Percentiles rank a stretch among this genome's conserved stretches.
These are phyloP conservation scores for Paspalum notatum DNA, from an alignment of 176 grass and related monocot genomes.

Conservation along the genomic window DNA sequence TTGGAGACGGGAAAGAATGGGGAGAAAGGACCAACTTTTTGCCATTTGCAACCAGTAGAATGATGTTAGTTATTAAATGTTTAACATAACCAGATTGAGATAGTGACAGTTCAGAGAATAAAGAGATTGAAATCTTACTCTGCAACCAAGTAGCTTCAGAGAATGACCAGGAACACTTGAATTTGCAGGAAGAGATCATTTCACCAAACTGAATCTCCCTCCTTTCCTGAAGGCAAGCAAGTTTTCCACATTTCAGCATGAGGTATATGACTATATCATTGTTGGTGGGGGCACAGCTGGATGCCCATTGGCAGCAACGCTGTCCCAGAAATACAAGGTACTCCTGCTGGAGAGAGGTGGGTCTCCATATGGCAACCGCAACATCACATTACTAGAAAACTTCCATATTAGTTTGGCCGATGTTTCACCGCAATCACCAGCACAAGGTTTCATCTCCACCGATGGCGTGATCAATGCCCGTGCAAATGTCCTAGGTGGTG, in stretches of 20 bases:
- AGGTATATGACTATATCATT: slow-evolving; percentile 82
- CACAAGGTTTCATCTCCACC: slow-evolving; percentile 83
- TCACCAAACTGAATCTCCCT: slow-evolving; percentile 42
- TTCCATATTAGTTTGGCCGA: slow-evolving; percentile 85
- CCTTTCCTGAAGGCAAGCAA: slow-evolving; percentile 66
- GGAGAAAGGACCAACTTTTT: slow-evolving; percentile 12
- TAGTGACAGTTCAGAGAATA: slow-evolving; percentile 12
- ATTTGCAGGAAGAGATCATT: slow-evolving; percentile 58
- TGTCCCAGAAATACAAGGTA: slow-evolving; percentile 79
- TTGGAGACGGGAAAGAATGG: background rate
- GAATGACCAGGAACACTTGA: slow-evolving; percentile 38
- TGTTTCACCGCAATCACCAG: slow-evolving; percentile 59
- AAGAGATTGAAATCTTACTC: slow-evolving; percentile 5
- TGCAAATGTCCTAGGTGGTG: slow-evolving; percentile 80
- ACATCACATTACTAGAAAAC: slow-evolving; percentile 84
- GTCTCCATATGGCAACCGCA: slow-evolving; percentile 81
- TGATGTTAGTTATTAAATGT: background rate
- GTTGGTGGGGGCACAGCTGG: slow-evolving; percentile 84
- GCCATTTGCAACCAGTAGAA: background rate
- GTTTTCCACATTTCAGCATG: slow-evolving; percentile 44
- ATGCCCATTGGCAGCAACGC: slow-evolving; percentile 83
- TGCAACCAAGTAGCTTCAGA: slow-evolving; percentile 10
- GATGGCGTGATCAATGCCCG: slow-evolving; percentile 92
- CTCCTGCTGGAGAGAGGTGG: slow-evolving; percentile 86
- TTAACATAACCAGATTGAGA: slow-evolving; percentile 2